Percentiles rank a stretch among this genome's conserved stretches.
These are phyloP conservation scores for Nothophoma quercina DNA, from an alignment of 2,329 filamentous ascomycete genomes.

Conservation along the genomic window DNA sequence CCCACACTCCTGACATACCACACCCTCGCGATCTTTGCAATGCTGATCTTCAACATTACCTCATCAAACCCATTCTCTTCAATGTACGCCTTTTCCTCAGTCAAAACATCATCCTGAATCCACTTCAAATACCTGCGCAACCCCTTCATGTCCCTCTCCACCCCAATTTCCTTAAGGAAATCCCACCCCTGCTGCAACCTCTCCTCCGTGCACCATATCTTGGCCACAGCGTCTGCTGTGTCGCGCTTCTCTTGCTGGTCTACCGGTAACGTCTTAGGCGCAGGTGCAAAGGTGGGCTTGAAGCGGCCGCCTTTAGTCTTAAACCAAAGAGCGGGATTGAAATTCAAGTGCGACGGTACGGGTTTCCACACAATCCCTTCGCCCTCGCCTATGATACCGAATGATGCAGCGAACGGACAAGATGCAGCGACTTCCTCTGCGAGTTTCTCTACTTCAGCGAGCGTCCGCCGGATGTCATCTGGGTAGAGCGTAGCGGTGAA, in stretches of 20 bases:
- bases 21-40: conserved; percentile 34
- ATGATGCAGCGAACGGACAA: conserved; percentile 36
- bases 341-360: conserved; percentile 14
- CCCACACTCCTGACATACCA: conserved; percentile 28
- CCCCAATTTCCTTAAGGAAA: conserved; percentile 27
- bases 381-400: conserved; percentile 31
- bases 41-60: conserved; percentile 27
- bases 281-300: conserved; percentile 32
- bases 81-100: conserved; percentile 34
- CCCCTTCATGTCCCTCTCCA: conserved; percentile 21
- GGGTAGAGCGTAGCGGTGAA: conserved; percentile 29
- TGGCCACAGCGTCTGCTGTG: conserved; percentile 21
- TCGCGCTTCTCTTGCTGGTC: conserved; percentile 20
- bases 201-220: conserved; percentile 29
- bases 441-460: conserved; percentile 19
- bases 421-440: conserved; percentile 29
- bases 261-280: conserved; percentile 20
- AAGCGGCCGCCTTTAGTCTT: conserved; percentile 40
- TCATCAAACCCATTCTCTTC: conserved; percentile 26
- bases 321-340: conserved; percentile 32
- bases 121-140: conserved; percentile 33
- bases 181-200: conserved; percentile 39
- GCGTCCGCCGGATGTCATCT: conserved; percentile 18
- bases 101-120: conserved; percentile 33
- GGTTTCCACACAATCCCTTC: conserved; percentile 42